Evolutionary conservation across 73 alveolate species (phyloP).

Genomic region (Loxodes magnus): DNA sequence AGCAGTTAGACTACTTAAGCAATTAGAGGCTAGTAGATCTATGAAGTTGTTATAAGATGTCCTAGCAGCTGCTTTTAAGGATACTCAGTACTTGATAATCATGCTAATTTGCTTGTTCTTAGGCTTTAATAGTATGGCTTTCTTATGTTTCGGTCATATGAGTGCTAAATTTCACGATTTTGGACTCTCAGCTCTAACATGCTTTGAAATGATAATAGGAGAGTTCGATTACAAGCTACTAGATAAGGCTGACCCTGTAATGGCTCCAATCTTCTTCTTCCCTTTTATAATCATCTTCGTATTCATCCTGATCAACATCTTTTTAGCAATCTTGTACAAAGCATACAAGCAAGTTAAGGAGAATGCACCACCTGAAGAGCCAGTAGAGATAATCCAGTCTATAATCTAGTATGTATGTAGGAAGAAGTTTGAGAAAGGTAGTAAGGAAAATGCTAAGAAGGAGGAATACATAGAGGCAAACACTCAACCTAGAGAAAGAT

Average conservation of each 20-base stretch:
- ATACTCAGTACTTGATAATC: slow-evolving; percentile 36
- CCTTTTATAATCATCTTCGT: slow-evolving; percentile 42
- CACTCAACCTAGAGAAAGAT: not conserved
- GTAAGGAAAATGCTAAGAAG: no score
- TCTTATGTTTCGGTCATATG: slow-evolving; percentile 38
- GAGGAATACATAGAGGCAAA: no score
- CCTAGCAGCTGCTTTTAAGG: slow-evolving; percentile 24
- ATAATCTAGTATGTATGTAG: not conserved
- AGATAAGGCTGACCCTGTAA: slow-evolving; percentile 14
- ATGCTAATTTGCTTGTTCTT: slow-evolving; percentile 27
- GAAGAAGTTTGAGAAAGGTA: not conserved
- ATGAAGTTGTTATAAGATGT: slow-evolving; percentile 13
- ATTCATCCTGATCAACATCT: slow-evolving; percentile 55
- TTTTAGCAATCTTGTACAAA: slow-evolving; percentile 42
- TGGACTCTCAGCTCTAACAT: slow-evolving; percentile 25
- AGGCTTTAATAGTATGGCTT: slow-evolving; percentile 52
- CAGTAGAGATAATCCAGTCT: not conserved
- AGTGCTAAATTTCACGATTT: slow-evolving; percentile 18
- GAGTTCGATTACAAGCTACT: slow-evolving; percentile 37
- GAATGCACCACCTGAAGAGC: slow-evolving; percentile 3
- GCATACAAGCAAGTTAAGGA: slow-evolving; percentile 30
- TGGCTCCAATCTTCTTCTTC: slow-evolving; percentile 52
- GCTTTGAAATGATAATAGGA: slow-evolving; percentile 58
- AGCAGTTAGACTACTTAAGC: no score
- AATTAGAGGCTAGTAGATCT: no score